A percentile compares a stretch with the other conserved stretches of the same genome.
phyloP scores from a whole-genome alignment of 805 yeast species.

The Starmera quercuum region DNA sequence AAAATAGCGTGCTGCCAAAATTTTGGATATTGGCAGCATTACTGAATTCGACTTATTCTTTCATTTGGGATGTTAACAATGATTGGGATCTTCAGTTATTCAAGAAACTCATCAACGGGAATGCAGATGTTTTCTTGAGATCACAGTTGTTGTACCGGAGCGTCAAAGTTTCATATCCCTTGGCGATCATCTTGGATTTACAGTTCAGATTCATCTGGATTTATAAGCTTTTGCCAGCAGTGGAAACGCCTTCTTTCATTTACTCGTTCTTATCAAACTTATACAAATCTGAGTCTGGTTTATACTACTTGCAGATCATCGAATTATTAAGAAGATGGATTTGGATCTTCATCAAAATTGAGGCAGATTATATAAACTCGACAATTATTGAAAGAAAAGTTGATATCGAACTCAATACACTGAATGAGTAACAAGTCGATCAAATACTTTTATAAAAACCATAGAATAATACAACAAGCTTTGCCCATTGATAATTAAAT shows the following conservation, averaged over 20 bases:
- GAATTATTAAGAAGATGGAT: conserved; percentile 82
- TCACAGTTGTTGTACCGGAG: conserved; percentile 7
- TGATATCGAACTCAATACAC: background rate
- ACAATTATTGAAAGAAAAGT: background rate
- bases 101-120: conserved; percentile 15
- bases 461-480: no score
- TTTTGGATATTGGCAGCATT: conserved; percentile 34
- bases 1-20: conserved; percentile 6
- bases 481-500: background rate
- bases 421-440: no score
- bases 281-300: conserved; percentile 45
- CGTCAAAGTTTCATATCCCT: conserved; percentile 35
- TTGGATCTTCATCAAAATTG: conserved; percentile 84
- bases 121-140: conserved; percentile 20
- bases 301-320: conserved; percentile 58
- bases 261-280: conserved; percentile 5
- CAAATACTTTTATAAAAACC: no score
- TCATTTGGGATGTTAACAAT: conserved; percentile 81
- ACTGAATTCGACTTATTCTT: conserved; percentile 69
- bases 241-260: background rate
- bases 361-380: conserved; percentile 44
- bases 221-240: background rate
- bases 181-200: conserved; percentile 55
- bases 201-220: conserved; percentile 43
- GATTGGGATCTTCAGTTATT: conserved; percentile 80